Evolutionary conservation across 1,284 basidiomycete genomes (phyloP), one percentile per base, ranked within the genome.

Genomic region (Phenoliferia sp.): DNA sequence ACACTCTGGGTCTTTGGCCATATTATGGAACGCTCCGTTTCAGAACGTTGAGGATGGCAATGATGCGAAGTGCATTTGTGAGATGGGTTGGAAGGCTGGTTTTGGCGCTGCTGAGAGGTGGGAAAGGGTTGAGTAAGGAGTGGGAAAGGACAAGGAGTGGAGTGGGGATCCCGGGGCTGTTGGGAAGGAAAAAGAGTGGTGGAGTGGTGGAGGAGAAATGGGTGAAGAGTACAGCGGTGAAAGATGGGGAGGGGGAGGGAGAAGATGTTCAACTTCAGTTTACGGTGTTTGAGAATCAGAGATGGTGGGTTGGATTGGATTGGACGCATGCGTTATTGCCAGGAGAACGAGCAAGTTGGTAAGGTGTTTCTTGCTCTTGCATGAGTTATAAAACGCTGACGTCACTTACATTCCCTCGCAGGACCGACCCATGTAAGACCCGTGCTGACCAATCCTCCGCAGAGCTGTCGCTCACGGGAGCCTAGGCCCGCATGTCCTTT

Each of bases 371-470:
- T 15, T 26, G 31, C 31, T 4, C 33, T 15, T 17, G 32, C 22
- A 3, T 35, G 44, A 58, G 2, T 35, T 22, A 50, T 12, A 6
- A 31, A 48, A n/a, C n/a, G 19, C 54, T 22, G 36, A 26, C 6
- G 32, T 36, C 44, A 10, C 26, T 2, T 19, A 10, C 28, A 7
- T 17, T 34, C 54, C 15, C 32, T 19, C 10, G 16, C 61, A 76
- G 74, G 75, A 79, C 80, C 10, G 80, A 81, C 69, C 75, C 77
- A 26, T 66, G 76, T 10, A n/a, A n/a, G n/a, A n/a, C n/a, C n/a
- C n/a, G n/a, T n/a, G n/a, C n/a, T n/a, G n/a, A n/a, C n/a, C n/a
- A n/a, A n/a, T n/a, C n/a, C n/a, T n/a, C n/a, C n/a, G n/a, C n/a
- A n/a, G n/a, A n/a, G n/a, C n/a, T n/a, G n/a, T n/a, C n/a, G n/a